A percentile compares a stretch with the other conserved stretches of the same genome.
phyloP scores from a whole-genome alignment of 495 filamentous ascomycete species.

The Xylaria intraflava region DNA sequence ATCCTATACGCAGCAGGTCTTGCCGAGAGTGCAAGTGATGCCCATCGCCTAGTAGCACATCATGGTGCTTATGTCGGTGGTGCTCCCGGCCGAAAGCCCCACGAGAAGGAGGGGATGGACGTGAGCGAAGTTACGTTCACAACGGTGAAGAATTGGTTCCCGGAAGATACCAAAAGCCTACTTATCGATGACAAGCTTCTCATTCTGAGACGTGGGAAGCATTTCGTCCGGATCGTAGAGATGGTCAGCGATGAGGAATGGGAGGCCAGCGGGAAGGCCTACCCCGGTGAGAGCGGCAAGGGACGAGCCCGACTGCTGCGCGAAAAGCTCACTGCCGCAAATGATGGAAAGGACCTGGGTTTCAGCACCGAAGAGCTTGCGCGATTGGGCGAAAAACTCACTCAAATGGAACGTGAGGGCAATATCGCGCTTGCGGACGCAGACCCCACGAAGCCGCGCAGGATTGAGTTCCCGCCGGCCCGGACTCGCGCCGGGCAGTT shows the following conservation, averaged over 20 bases:
- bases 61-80: slow-evolving; percentile 62
- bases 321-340: slow-evolving; percentile 15
- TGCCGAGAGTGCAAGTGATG: slow-evolving; percentile 56
- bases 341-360: not conserved
- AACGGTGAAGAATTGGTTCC: slow-evolving; percentile 51
- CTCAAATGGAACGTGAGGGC: slow-evolving; percentile 23
- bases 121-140: slow-evolving; percentile 54
- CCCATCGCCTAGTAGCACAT: slow-evolving; percentile 53
- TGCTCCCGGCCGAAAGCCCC: slow-evolving; percentile 38
- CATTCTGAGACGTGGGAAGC: slow-evolving; percentile 71
- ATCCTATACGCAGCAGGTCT: slow-evolving; percentile 65
- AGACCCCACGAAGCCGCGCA: not conserved
- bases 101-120: slow-evolving; percentile 42
- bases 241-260: slow-evolving; percentile 69
- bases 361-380: slow-evolving; percentile 6
- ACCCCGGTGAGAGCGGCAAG: slow-evolving; percentile 37
- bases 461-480: slow-evolving; percentile 6
- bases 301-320: slow-evolving; percentile 30
- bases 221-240: slow-evolving; percentile 67
- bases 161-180: slow-evolving; percentile 52
- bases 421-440: not conserved
- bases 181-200: slow-evolving; percentile 57
- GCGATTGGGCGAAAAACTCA: slow-evolving; percentile 10
- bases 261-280: slow-evolving; percentile 32
- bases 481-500: not conserved